Percentiles rank a stretch among this genome's conserved stretches.
Conservation (phyloP, 192 early-diverging fungal species). For the Phlyctochytrium arcticum region DNA sequence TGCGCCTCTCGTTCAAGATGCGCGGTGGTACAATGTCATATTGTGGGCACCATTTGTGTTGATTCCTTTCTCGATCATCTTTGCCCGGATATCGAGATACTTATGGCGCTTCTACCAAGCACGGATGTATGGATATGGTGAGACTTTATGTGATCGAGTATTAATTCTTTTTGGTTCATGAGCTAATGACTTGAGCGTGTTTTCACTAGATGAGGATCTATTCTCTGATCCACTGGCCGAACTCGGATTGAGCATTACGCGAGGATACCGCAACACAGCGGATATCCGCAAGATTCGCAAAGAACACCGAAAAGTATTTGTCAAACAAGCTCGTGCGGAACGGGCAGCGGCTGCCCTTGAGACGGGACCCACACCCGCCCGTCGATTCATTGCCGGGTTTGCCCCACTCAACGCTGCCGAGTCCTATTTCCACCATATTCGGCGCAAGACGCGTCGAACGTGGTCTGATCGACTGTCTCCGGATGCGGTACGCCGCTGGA, state of each 20-base stretch:
- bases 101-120: constrained; percentile 43
- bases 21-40: constrained; percentile 33
- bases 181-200: no score
- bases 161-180: no score
- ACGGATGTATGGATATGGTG: constrained; percentile 46
- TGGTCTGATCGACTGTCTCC: constrained; percentile 43
- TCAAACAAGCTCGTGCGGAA: constrained; percentile 5
- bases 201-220: constrained; percentile 39
- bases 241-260: constrained; percentile 39
- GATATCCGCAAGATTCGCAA: constrained; percentile 53
- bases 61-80: constrained; percentile 42
- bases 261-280: constrained; percentile 41
- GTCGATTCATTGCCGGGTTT: constrained; percentile 22
- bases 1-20: constrained; percentile 28
- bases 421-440: constrained; percentile 36
- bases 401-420: constrained; percentile 33
- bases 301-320: constrained; percentile 30
- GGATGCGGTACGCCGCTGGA: constrained; percentile 42
- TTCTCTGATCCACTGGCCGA: constrained; percentile 49
- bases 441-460: constrained; percentile 33
- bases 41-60: constrained; percentile 45
- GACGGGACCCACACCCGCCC: not conserved
- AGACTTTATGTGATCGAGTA: not conserved
- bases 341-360: not conserved
- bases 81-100: constrained; percentile 38